Evolutionary conservation across 2,329 filamentous ascomycete genomes (phyloP), one percentile per base, ranked within the genome.

Genomic region (Sporothrix luriei): DNA sequence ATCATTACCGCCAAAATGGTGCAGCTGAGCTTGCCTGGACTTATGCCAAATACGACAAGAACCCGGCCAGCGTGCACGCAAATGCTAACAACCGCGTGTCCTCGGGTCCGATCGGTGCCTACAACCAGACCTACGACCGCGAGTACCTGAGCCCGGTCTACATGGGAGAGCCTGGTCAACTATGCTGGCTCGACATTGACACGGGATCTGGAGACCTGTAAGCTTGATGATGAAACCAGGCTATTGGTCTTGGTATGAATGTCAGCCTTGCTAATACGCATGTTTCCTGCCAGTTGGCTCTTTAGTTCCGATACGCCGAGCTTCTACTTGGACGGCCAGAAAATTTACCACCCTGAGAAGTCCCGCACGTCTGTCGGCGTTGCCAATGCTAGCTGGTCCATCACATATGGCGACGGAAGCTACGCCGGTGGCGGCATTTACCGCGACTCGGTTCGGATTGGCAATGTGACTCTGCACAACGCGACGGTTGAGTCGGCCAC

Each of bases 121-220:
- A 74, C 38, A 77, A 77, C 64, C 73, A 77, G 59, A 73, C 48
- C 13, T 75, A 81, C 62, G 88, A 90, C 72, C 79, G 80, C 3
- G 83, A 88, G 75, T 90, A 88, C 70, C 79, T 89, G 40, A 83
- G 85, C 69, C 86, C 88, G 0, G 86, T 93, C 61, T 83, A 81
- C 2, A 81, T 93, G 72, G 91, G 90, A 57, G 84, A 76, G 1
- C 83, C 83, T 6, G 73, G 77, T 6, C 87, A 89, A 74, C 85
- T 80, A 3, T 76, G 92, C 72, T 84, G 87, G 71, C 77, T 93
- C 71, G 89, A 92, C 76, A 85, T 93, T 71, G 91, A 93, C 73
- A 93, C 91, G 16, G 85, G 84, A 13, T 87, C 85, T 9, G 79
- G 82, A 11, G 85, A 87, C 70, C 78, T 85, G 89, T 95, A 85